Evolutionary conservation across 495 filamentous ascomycete genomes (phyloP).

Genomic region (Lasiosphaeria hispida): DNA sequence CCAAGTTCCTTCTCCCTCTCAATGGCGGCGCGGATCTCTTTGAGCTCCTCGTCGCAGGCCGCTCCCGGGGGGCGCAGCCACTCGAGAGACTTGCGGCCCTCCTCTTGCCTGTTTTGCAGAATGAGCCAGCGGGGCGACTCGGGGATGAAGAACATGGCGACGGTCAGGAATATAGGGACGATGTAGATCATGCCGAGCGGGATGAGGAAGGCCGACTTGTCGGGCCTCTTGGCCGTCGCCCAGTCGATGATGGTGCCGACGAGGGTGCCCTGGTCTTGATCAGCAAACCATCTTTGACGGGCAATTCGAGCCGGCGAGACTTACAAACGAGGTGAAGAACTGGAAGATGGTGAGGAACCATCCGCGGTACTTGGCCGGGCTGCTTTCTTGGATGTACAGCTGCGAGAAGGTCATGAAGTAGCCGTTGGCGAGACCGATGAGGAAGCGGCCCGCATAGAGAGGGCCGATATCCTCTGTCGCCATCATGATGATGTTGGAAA

Average conservation of each 20-base stretch:
- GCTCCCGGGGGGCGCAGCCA: conserved; percentile 47
- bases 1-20: conserved; percentile 47
- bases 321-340: conserved; percentile 39
- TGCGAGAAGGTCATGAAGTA: conserved; percentile 60
- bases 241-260: conserved; percentile 65
- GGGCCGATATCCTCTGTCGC: conserved; percentile 50
- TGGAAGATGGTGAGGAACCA: conserved; percentile 45
- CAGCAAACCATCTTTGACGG: no score
- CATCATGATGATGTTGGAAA: conserved; percentile 58
- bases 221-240: conserved; percentile 47
- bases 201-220: conserved; percentile 53
- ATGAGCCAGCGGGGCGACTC: conserved; percentile 65
- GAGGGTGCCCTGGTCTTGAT: conserved; percentile 40
- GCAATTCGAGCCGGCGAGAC: no score
- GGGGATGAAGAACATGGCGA: conserved; percentile 58
- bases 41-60: conserved; percentile 47
- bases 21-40: conserved; percentile 54
- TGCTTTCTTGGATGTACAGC: conserved; percentile 53
- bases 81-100: conserved; percentile 46
- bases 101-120: conserved; percentile 45
- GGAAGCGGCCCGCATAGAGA: conserved; percentile 54
- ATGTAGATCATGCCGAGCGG: conserved; percentile 59
- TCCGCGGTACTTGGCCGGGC: conserved; percentile 51
- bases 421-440: conserved; percentile 57
- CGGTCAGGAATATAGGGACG: conserved; percentile 50